phyloP scores from a whole-genome alignment of 1,139 yeast species.

The Taphrina betulina region DNA sequence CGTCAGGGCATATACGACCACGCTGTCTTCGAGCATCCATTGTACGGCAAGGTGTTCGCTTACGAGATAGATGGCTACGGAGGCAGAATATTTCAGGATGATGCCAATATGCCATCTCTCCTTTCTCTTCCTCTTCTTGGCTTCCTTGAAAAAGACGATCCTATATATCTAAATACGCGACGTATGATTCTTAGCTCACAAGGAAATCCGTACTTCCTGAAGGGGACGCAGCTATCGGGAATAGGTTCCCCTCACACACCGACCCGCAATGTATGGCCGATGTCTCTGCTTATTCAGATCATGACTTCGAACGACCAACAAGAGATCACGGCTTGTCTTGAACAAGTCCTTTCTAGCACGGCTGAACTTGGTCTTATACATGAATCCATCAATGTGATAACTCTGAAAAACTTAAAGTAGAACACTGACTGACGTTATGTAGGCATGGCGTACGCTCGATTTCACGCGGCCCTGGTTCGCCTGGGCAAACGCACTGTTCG shows the following conservation, averaged over 20 bases:
- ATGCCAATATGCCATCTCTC: slow-evolving; percentile 83
- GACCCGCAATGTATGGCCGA: slow-evolving; percentile 80
- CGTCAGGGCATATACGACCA: slow-evolving; percentile 59
- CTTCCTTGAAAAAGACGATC: slow-evolving; percentile 54
- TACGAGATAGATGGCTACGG: slow-evolving; percentile 91
- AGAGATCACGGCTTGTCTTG: slow-evolving; percentile 58
- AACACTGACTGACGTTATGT: no score
- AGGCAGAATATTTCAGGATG: slow-evolving; percentile 73
- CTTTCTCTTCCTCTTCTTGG: slow-evolving; percentile 81
- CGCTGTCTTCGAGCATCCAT: slow-evolving; percentile 67
- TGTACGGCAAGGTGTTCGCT: slow-evolving; percentile 75
- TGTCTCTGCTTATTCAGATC: slow-evolving; percentile 71
- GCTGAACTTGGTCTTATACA: slow-evolving; percentile 79
- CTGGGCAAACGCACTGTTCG: slow-evolving; percentile 92
- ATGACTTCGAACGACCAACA: slow-evolving; percentile 71
- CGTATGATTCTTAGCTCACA: slow-evolving; percentile 65
- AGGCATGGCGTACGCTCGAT: slow-evolving; percentile 42
- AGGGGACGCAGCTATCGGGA: slow-evolving; percentile 65
- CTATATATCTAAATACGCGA: slow-evolving; percentile 73
- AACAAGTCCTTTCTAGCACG: slow-evolving; percentile 59
- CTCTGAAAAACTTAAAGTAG: no score
- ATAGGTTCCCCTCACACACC: slow-evolving; percentile 93
- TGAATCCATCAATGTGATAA: slow-evolving; percentile 70
- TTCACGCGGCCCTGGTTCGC: slow-evolving; percentile 70
- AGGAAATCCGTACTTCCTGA: slow-evolving; percentile 76